phyloP scores from a whole-genome alignment of 2,329 filamentous ascomycete genomes.

The Thyridium curvatum region DNA sequence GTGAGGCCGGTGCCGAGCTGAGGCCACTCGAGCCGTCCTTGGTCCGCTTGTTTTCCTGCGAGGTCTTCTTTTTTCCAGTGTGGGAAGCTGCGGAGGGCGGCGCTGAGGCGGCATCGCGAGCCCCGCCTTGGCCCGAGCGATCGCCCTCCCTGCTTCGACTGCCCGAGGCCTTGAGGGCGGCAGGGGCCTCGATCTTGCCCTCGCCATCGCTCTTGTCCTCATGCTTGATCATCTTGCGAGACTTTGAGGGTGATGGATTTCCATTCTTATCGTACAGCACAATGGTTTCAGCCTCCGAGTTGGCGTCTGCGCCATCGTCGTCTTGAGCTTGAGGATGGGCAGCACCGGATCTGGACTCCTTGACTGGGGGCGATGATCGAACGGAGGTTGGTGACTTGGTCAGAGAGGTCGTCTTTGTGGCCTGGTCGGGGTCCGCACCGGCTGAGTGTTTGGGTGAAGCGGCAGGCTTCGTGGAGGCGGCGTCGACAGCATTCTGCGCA shows the following conservation, averaged over 20 bases:
- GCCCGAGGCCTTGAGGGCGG: constrained; percentile 5
- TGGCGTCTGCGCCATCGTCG: constrained; percentile 46
- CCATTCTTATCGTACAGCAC: constrained; percentile 61
- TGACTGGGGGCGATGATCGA: constrained; percentile 17
- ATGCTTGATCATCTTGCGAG: constrained; percentile 57
- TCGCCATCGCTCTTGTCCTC: constrained; percentile 57
- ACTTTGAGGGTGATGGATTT: constrained; percentile 52
- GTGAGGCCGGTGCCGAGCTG: constrained; percentile 53
- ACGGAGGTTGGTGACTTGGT: constrained; percentile 5
- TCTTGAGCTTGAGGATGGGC: constrained; percentile 28
- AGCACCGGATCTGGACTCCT: constrained; percentile 20
- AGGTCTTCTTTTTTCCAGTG: constrained; percentile 46
- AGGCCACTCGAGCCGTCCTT: constrained; percentile 51
- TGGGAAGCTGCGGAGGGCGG: constrained; percentile 25
- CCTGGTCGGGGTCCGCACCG: constrained; percentile 24
- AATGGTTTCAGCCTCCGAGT: constrained; percentile 68
- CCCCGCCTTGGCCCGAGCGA: constrained; percentile 11
- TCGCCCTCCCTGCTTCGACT: constrained; percentile 14
- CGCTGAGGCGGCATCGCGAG: constrained; percentile 21
- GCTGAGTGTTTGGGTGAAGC: constrained; percentile 40
- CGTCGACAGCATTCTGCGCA: constrained; percentile 62
- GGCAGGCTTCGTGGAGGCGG: constrained; percentile 53
- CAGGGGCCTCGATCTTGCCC: constrained; percentile 7
- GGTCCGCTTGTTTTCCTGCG: constrained; percentile 29
- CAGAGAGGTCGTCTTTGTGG: constrained; percentile 1